A percentile compares a stretch with the other conserved stretches of the same genome.
These are phyloP conservation scores for Fragaria nilgerrensis DNA, from an alignment of 306 rosid genomes.

Conservation along the genomic window DNA sequence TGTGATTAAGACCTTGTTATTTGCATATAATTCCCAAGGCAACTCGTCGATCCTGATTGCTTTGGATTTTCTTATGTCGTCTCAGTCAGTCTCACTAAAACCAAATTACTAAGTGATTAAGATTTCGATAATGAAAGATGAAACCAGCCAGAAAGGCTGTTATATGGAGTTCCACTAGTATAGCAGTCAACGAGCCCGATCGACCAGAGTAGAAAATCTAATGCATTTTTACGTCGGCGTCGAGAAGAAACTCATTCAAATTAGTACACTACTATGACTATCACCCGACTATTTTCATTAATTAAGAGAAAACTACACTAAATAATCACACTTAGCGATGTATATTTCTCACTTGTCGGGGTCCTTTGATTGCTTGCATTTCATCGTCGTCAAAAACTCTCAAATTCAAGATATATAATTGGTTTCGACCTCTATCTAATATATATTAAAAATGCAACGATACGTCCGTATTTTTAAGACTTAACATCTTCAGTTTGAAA, in stretches of 20 bases:
- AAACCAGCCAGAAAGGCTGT: not conserved
- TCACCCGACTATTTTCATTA: not conserved
- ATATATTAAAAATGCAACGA: not conserved
- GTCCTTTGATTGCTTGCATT: not conserved
- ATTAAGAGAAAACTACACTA: not conserved
- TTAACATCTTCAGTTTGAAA: too few relatives aligned
- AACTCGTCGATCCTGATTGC: constrained; percentile 6
- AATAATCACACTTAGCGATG: not conserved
- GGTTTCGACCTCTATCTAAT: not conserved
- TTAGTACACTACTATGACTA: not conserved
- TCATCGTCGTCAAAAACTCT: not conserved
- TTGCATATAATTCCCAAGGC: constrained; percentile 18
- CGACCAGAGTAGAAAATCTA: not conserved
- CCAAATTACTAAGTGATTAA: not conserved
- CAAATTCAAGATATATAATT: not conserved
- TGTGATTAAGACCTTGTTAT: constrained; percentile 15
- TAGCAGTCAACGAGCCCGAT: not conserved
- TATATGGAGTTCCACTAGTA: not conserved
- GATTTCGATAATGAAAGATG: not conserved
- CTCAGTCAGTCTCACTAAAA: not conserved
- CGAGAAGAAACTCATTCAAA: not conserved
- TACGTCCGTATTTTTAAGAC: not conserved
- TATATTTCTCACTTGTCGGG: not conserved
- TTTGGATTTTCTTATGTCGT: constrained; percentile 3
- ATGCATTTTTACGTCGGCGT: not conserved